Conservation (phyloP, 345 rosid genomes). For the Melaleuca alternifolia region DNA sequence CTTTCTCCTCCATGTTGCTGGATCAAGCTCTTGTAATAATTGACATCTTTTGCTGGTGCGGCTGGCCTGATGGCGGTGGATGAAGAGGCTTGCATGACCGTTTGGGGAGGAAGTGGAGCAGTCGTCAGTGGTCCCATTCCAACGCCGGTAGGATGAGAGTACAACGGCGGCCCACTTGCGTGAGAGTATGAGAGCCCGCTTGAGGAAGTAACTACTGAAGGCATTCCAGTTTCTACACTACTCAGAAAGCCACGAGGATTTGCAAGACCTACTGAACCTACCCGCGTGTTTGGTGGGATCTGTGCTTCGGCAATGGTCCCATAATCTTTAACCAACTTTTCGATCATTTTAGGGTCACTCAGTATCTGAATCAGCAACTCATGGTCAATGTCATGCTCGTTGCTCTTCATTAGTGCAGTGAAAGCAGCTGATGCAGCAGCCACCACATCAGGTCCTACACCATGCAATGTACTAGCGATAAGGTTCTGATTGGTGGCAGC, state of each 20-base stretch:
- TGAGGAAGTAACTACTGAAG: conserved; percentile 19
- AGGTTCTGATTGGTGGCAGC: conserved; percentile 21
- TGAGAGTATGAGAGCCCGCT: conserved; percentile 40
- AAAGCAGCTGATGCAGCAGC: conserved; percentile 63
- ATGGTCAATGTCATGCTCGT: conserved; percentile 58
- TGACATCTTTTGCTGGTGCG: conserved; percentile 39
- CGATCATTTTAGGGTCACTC: conserved; percentile 66
- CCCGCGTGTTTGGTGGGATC: conserved; percentile 5
- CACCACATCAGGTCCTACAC: conserved; percentile 45
- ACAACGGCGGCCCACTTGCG: conserved; percentile 22
- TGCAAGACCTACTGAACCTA: conserved; percentile 8
- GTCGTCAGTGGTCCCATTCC: conserved; percentile 26
- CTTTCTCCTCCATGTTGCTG: conserved; percentile 98
- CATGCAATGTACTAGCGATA: conserved; percentile 15
- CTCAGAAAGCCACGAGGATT: conserved; percentile 14
- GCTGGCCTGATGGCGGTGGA: background rate
- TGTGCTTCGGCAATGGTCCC: conserved; percentile 13
- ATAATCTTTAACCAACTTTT: conserved; percentile 49
- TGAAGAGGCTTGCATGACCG: background rate
- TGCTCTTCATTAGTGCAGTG: conserved; percentile 52
- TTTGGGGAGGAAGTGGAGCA: conserved; percentile 24
- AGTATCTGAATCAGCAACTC: conserved; percentile 76
- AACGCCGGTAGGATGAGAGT: conserved; percentile 18
- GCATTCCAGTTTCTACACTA: background rate
- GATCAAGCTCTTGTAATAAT: conserved; percentile 86